These are phyloP conservation scores for Beauveria sp. DNA, from an alignment of 2,329 filamentous ascomycete species.

Conservation along the genomic window DNA sequence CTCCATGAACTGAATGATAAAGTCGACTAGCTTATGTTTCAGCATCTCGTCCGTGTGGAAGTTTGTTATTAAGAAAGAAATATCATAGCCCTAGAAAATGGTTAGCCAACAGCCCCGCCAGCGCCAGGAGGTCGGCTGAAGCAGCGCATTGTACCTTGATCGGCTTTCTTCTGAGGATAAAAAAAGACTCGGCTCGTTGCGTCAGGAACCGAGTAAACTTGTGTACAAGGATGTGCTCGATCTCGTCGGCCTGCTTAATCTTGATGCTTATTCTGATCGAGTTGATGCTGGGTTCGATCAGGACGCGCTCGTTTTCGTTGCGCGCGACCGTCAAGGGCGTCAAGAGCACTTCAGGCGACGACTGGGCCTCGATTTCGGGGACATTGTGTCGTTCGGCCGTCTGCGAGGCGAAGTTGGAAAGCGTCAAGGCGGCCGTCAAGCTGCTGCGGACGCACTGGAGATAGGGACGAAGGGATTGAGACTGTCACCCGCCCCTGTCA, in stretches of 20 bases:
- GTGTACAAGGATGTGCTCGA: conserved; percentile 94
- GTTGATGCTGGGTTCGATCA: conserved; percentile 96
- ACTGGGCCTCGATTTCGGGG: conserved; percentile 89
- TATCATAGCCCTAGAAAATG: conserved; percentile 75
- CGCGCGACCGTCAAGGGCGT: conserved; percentile 85
- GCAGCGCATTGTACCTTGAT: conserved; percentile 61
- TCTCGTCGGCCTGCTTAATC: conserved; percentile 99
- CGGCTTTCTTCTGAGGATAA: conserved; percentile 89
- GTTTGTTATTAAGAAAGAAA: conserved; percentile 97
- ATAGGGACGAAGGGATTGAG: conserved; percentile 94
- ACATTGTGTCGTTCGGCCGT: conserved; percentile 96
- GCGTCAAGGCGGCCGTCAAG: conserved; percentile 82
- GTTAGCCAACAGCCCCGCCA: conserved; percentile 19
- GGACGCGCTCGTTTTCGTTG: conserved; percentile 94
- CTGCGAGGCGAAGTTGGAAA: conserved; percentile 94
- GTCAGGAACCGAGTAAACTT: conserved; percentile 97
- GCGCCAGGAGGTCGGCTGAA: background rate
- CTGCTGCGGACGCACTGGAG: conserved; percentile 93
- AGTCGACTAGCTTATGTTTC: conserved; percentile 98
- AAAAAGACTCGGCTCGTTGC: conserved; percentile 93
- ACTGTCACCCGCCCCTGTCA: conserved; percentile 41
- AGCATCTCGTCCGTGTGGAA: conserved; percentile 98
- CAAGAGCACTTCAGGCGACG: conserved; percentile 87
- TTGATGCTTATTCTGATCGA: conserved; percentile 95
- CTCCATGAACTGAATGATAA: conserved; percentile 99